Base-by-base conservation (phyloP, 2,329 filamentous ascomycete genomes). In the Neoascochyta sp. region DNA sequence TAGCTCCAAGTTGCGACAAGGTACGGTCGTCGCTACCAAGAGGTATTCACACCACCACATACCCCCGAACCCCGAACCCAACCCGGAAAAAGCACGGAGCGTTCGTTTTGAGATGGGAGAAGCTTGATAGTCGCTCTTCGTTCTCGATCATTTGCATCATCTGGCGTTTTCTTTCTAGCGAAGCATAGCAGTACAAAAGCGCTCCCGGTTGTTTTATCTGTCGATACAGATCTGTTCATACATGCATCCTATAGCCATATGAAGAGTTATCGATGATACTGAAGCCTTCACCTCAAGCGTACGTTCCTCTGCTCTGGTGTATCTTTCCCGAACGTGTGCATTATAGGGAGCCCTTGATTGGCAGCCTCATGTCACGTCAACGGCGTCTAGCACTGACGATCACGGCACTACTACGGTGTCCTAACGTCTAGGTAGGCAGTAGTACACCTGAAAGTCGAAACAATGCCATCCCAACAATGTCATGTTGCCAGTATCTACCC, bases 1-100 rank as follows among this genome's bases (percentile, higher is more conserved):
- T 46, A 76, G 74, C 1, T 74, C 73, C 42, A 55, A 57, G 30
- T 48, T n/a, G n/a, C n/a, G 63, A 39, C 50, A 60, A 45, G 39
- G 50, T 39, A 66, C 50, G 52, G 51, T 54, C 31, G 50, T 45
- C 15, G 47, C 57, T 10, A 52, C 64, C 23, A 66, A 67, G 51
- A 68, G 66, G 23, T 54, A 47, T 15, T 41, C 55, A 4, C 68
- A 71, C 37, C 63, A 67, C 34, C 68, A 70, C 38, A 43, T 63
- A 9, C 67, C 67, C 12, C 65, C 66, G 2, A 60, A 62, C 29
- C 48, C 48, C 9, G 60, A 63, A 34, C 57, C 59, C 29, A n/a
- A n/a, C n/a, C n/a, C n/a, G n/a, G n/a, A n/a, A n/a, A 60, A 51
- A 34, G 46, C 60, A 9, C 56, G 52, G 9, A 60, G 60, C 32